A percentile compares a stretch with the other conserved stretches of the same genome.
These are phyloP conservation scores for Corchorus capsularis DNA, from an alignment of 345 rosid genomes.

Conservation along the genomic window DNA sequence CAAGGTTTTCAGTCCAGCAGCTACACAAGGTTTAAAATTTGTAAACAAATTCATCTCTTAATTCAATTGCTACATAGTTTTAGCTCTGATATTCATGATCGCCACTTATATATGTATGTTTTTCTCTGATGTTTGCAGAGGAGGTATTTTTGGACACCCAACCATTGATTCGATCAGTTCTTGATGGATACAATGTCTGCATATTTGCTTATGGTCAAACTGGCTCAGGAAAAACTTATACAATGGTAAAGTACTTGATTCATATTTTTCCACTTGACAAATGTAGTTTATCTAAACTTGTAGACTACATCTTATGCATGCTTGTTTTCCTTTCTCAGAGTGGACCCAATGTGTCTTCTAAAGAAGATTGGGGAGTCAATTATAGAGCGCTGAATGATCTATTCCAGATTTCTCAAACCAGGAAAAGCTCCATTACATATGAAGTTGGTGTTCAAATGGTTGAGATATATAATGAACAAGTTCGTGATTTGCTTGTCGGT, in stretches of 20 bases:
- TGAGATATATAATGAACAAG: conserved; percentile 98
- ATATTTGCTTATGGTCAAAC: conserved; percentile 99
- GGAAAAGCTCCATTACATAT: conserved; percentile 67
- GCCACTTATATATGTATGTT: not conserved
- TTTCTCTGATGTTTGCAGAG: conserved; percentile 48
- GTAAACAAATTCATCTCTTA: not conserved
- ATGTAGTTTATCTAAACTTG: conserved; percentile 17
- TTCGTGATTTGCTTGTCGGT: conserved; percentile 82
- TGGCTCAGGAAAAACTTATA: conserved; percentile 99
- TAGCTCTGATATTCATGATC: not conserved
- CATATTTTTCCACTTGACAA: conserved; percentile 12
- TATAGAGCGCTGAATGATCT: conserved; percentile 92
- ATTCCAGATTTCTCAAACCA: conserved; percentile 72
- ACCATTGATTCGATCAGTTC: conserved; percentile 90
- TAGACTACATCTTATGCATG: conserved; percentile 15
- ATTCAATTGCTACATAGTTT: conserved; percentile 12
- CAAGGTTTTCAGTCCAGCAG: conserved; percentile 79
- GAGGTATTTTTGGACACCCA: conserved; percentile 89
- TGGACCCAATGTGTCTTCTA: conserved; percentile 77
- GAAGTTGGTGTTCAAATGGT: conserved; percentile 99
- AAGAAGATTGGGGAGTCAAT: conserved; percentile 97
- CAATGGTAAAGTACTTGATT: conserved; percentile 60
- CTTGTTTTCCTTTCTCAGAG: conserved; percentile 48
- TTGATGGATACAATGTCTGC: conserved; percentile 94
- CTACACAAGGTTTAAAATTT: conserved; percentile 72